A percentile compares a stretch with the other conserved stretches of the same genome.
Evolutionary conservation across 768 basidiomycete genomes (phyloP).

Genomic region (Russula emetica): DNA sequence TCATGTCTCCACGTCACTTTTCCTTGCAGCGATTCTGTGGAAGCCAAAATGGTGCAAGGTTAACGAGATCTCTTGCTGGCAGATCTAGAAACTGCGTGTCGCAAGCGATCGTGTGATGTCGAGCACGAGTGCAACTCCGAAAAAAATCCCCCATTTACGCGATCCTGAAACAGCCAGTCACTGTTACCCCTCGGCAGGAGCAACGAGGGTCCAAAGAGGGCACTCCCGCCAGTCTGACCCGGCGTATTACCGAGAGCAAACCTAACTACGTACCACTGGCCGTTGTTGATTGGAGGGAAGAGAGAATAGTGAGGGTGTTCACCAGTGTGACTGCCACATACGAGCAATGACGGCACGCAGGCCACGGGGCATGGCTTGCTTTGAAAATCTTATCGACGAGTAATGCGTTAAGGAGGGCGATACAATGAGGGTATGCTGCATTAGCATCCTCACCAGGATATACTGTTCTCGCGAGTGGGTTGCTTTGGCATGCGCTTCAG

Average conservation of each 20-base stretch:
- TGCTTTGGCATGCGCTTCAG: not conserved
- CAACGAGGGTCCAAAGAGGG: not conserved
- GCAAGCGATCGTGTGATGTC: not conserved
- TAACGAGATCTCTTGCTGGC: not conserved
- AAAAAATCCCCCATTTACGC: constrained; percentile 5
- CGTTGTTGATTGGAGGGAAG: not conserved
- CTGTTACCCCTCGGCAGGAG: not conserved
- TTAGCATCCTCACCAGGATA: not conserved
- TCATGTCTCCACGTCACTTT: not conserved
- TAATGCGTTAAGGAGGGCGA: not conserved
- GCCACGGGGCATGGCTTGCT: not conserved
- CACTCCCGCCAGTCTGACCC: not conserved
- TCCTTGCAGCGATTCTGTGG: not conserved
- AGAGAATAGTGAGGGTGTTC: not conserved
- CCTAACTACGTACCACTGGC: not conserved
- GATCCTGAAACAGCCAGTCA: not conserved
- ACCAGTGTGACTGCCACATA: not conserved
- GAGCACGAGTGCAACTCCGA: not conserved
- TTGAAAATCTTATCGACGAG: not conserved
- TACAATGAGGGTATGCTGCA: not conserved
- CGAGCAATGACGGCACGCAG: not conserved
- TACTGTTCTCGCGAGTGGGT: not conserved
- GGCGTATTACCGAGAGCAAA: not conserved
- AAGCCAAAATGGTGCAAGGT: not conserved
- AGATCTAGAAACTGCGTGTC: not conserved